Base-by-base conservation (phyloP, 2,329 filamentous ascomycete species). In the Raffaelea albimanens region DNA sequence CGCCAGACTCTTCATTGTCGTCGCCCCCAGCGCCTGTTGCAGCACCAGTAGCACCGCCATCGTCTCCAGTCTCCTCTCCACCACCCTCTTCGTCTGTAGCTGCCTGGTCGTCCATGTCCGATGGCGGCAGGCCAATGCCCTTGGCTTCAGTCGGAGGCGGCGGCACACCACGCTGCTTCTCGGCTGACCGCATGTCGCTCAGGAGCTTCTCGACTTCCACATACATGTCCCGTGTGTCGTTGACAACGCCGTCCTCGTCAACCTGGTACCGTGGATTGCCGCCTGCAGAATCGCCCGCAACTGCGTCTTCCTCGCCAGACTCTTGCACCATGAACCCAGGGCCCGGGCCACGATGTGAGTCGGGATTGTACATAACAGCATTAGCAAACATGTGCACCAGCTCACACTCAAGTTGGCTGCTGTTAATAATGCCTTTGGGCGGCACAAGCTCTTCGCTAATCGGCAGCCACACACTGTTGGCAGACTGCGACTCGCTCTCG, bases 381-480 rank as follows among this genome's bases (percentile, higher is more conserved):
- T 97, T 97, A 55, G 89, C 88, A 63, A 97, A 95, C 87, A 97
- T 96, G 57, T 94, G 86, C 57, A 94, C 87, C 11, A 97, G 71
- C 63, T 97, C 91, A 55, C 89, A 87, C 65, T 97, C 91, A 16
- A 97, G 74, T 62, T 97, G 93, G 1, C 85, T 81, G 44, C 86
- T 90, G 64, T 97, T 97, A 64, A 97, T 87, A 57, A 97, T 95
- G 19, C 83, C 87, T 57, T 82, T 87, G 0, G 93, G 91, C 2
- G 91, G 87, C 2, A 91, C 74, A 22, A 95, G 71, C 49, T 96
- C 87, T 44, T 83, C 76, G 2, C 78, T 84, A 48, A 85, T 76
- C 9, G 85, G 80, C 7, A 91, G 67, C 71, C 76, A 78, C 19
- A 85, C 69, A 49, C 68, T 75, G 7, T 74, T 69, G 2, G 71